Evolutionary conservation across 805 yeast genomes (phyloP), one percentile per base, ranked within the genome.

Genomic region (Candida boidinii): DNA sequence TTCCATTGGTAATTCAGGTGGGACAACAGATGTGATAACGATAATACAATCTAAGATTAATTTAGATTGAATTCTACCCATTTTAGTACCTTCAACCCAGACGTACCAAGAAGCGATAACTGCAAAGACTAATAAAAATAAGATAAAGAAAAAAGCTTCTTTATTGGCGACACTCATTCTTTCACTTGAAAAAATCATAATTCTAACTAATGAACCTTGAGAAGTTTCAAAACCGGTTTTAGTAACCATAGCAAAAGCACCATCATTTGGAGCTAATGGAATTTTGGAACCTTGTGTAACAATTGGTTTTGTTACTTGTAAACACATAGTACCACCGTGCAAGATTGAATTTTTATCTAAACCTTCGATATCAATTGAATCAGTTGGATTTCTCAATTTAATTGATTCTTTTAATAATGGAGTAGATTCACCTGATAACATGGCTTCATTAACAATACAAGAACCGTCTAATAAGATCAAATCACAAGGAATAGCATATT

Each of bases 1-100:
- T 66, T 92, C 98, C 97, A 92, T 92, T 38, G 98, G 98, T 46
- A 92, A 71, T 63, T 92, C 98, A 27, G 98, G 98, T 23, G 98
- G 98, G 26, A 92, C 98, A 42, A 92, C 98, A 31, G 97, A 88
- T 14, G 98, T 92, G 48, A 92, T 74, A 47, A 92, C 94, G 52
- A 92, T 73, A 43, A 92, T 82, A 77, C 98, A 92, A 61, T 92
- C 97, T 52, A 92, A 71, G 44, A 92, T 79, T 57, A 92, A 73
- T 61, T 90, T 90, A 35, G 94, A 83, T 59, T 90, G 95, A 48
- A 85, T 75, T 64, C 98, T 82, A 50, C 96, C 97, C 85, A 85
- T 80, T 56, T 72, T 79, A 17, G 94, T 82, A 60, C 98, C 98
- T 63, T 90, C 96, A 39, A 83, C 80, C 98, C 98, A 92, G 34